These are phyloP conservation scores for Prinsepia uniflora DNA, from an alignment of 306 rosid genomes.

Conservation along the genomic window DNA sequence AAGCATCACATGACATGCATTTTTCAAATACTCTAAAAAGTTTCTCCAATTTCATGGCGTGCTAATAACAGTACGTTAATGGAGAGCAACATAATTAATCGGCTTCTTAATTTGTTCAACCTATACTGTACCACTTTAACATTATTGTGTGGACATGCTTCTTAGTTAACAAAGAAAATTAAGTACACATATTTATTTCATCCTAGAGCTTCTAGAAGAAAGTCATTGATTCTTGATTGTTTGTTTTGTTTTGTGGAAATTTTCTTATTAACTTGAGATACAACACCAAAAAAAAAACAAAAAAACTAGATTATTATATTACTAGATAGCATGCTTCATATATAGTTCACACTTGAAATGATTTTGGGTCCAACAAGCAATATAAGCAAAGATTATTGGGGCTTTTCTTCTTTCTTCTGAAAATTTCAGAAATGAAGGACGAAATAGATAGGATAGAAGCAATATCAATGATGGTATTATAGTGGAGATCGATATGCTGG, in stretches of 20 bases:
- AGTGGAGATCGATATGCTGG: slow-evolving; percentile 8
- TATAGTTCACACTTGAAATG: neutral
- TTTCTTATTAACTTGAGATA: no score
- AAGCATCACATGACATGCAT: no score
- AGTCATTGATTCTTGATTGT: neutral
- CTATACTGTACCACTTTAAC: neutral
- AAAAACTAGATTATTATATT: no score
- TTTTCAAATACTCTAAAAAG: no score
- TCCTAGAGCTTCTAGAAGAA: neutral
- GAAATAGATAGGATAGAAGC: neutral
- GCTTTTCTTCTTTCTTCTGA: neutral
- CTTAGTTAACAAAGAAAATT: neutral
- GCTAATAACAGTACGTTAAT: no score
- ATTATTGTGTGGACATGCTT: neutral
- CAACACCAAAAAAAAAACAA: no score
- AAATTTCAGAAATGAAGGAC: neutral
- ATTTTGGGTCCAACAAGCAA: neutral
- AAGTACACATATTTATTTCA: neutral
- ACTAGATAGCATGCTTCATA: neutral
- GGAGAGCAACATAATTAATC: neutral
- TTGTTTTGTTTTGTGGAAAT: neutral
- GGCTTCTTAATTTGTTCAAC: neutral
- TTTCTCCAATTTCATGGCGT: no score
- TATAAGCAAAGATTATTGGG: neutral
- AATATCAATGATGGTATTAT: neutral